These are phyloP conservation scores for Crithidia fasciculata DNA, from an alignment of 208 protist species.

Conservation along the genomic window DNA sequence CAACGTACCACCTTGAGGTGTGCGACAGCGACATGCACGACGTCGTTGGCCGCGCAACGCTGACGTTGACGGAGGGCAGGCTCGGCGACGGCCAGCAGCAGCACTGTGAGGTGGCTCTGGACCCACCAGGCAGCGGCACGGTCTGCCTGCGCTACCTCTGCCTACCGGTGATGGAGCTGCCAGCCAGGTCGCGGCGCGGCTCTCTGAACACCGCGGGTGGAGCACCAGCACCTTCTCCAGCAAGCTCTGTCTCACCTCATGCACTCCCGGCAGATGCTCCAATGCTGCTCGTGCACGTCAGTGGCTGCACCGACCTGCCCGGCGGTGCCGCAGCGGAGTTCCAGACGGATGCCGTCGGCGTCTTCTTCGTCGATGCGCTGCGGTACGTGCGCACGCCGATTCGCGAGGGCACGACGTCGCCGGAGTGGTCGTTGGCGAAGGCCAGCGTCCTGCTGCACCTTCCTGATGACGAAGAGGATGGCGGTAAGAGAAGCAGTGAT, in stretches of 20 bases:
- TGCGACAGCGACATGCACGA: slow-evolving; percentile 77
- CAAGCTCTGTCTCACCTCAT: no score
- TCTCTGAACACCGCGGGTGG: background rate
- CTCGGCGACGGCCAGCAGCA: slow-evolving; percentile 40
- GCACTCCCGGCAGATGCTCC: background rate
- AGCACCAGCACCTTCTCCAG: no score
- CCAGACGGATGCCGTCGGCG: slow-evolving; percentile 63
- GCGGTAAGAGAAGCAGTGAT: background rate
- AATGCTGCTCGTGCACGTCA: slow-evolving; percentile 61
- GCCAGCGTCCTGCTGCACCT: slow-evolving; percentile 62
- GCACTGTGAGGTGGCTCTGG: slow-evolving; percentile 50
- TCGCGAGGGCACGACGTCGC: slow-evolving; percentile 47
- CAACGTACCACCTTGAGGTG: slow-evolving; percentile 70
- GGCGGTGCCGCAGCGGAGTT: slow-evolving; percentile 54
- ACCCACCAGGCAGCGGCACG: slow-evolving; percentile 38
- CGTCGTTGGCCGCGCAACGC: slow-evolving; percentile 52
- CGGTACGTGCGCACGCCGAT: slow-evolving; percentile 56
- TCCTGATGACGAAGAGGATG: slow-evolving; percentile 12
- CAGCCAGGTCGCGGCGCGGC: slow-evolving; percentile 14
- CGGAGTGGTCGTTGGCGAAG: slow-evolving; percentile 44
- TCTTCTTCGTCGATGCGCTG: slow-evolving; percentile 39
- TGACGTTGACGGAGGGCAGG: slow-evolving; percentile 57
- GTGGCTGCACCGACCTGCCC: slow-evolving; percentile 55
- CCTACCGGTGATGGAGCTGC: slow-evolving; percentile 27
- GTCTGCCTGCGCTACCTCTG: slow-evolving; percentile 38